Evolutionary conservation across 352 stramenopile genomes (phyloP).

Genomic region (Thalassiosira hispida): DNA sequence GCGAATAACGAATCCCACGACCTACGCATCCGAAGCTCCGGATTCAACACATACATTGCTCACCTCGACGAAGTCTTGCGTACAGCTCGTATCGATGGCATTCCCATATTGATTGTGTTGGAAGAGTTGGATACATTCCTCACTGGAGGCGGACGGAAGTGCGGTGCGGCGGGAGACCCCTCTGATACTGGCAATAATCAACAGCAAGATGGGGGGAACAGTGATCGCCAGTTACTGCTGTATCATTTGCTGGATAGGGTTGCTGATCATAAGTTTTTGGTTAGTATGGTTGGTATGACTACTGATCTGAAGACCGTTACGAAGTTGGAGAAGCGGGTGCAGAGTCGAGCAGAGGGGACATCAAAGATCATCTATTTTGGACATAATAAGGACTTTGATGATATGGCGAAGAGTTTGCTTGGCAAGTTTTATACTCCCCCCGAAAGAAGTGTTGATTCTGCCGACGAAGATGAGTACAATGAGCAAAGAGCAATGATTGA

Average conservation of each 20-base stretch:
- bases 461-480: conserved; percentile 25
- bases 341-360: conserved; percentile 73
- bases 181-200: not conserved
- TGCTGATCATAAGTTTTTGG: conserved; percentile 63
- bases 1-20: conserved; percentile 45
- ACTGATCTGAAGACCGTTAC: conserved; percentile 52
- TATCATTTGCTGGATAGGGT: conserved; percentile 85
- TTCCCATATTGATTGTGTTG: conserved; percentile 79
- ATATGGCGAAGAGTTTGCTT: conserved; percentile 47
- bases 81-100: conserved; percentile 69
- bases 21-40: conserved; percentile 39
- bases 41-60: conserved; percentile 74
- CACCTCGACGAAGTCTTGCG: conserved; percentile 72
- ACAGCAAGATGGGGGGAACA: conserved; percentile 23
- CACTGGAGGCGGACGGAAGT: conserved; percentile 11
- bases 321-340: conserved; percentile 79
- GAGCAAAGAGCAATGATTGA: conserved; percentile 47
- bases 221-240: conserved; percentile 73
- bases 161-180: not conserved
- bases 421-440: conserved; percentile 59
- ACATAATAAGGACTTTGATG: conserved; percentile 30
- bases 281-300: conserved; percentile 76
- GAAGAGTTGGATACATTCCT: conserved; percentile 81
- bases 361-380: conserved; percentile 74
- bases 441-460: not conserved